Percentiles rank a stretch among this genome's conserved stretches.
Evolutionary conservation across 306 rosid species (phyloP).

Genomic region (Glycine soja): DNA sequence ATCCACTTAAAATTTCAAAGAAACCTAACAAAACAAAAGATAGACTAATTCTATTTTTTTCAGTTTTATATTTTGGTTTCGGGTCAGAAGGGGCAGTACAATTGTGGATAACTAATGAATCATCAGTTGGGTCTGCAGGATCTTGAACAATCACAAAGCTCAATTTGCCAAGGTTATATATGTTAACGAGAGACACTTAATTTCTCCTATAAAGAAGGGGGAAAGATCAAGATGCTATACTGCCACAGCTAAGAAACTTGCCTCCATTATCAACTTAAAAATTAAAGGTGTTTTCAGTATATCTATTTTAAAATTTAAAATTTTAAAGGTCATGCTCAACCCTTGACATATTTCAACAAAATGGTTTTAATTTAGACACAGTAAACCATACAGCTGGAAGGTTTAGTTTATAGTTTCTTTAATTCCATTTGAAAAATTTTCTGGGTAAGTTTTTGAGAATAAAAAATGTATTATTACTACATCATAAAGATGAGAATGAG

Average conservation of each 20-base stretch:
- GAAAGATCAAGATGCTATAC: neutral
- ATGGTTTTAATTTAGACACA: neutral
- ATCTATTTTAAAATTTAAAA: neutral
- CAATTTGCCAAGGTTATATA: neutral
- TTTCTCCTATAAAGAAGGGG: conserved; percentile 6
- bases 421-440: conserved; percentile 16
- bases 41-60: neutral
- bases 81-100: neutral
- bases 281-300: neutral
- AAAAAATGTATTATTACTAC: conserved; percentile 18
- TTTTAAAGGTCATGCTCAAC: neutral
- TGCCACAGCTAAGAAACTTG: conserved; percentile 13
- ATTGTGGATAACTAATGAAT: conserved; percentile 6
- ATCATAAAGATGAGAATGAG: neutral
- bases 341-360: conserved; percentile 17
- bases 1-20: conserved; percentile 22
- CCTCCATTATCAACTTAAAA: neutral
- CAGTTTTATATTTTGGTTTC: neutral
- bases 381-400: conserved; percentile 8
- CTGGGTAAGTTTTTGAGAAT: neutral
- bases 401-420: conserved; percentile 6
- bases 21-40: conserved; percentile 9
- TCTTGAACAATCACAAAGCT: conserved; percentile 7
- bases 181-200: neutral
- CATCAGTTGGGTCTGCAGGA: conserved; percentile 17